These are phyloP conservation scores for Sugiyamaella valdiviana DNA, from an alignment of 805 yeast genomes.

Conservation along the genomic window DNA sequence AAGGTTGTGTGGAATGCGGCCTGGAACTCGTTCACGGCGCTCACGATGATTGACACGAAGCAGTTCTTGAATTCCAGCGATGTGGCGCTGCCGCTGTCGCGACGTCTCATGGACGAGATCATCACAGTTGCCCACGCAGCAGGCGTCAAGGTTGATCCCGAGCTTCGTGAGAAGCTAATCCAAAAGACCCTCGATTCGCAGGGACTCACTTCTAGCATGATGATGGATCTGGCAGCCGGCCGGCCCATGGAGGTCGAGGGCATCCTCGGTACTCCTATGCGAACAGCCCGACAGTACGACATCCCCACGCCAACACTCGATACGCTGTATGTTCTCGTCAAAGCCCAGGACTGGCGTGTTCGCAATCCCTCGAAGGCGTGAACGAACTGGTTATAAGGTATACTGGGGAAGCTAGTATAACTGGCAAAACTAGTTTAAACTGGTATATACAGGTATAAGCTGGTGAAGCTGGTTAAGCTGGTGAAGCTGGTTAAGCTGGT, in stretches of 20 bases:
- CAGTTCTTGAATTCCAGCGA: conserved; percentile 11
- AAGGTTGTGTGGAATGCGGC: conserved; percentile 22
- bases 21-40: conserved; percentile 21
- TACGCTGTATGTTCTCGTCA: conserved; percentile 51
- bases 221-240: conserved; percentile 54
- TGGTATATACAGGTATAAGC: too few species aligned
- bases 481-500: too few species aligned
- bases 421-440: too few species aligned
- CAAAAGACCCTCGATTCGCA: conserved; percentile 5
- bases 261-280: conserved; percentile 58
- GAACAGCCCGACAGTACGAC: conserved; percentile 41
- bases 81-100: conserved; percentile 12
- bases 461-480: too few species aligned
- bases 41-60: conserved; percentile 17
- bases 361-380: conserved; percentile 7
- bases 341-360: conserved; percentile 24
- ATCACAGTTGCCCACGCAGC: conserved; percentile 61
- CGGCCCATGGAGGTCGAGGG: conserved; percentile 65
- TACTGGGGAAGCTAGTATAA: too few species aligned
- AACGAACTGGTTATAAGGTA: too few species aligned
- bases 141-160: conserved; percentile 33
- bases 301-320: conserved; percentile 54
- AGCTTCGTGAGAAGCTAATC: conserved; percentile 14
- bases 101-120: conserved; percentile 55
- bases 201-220: conserved; percentile 55